Evolutionary conservation across 1,284 basidiomycete genomes (phyloP).

Genomic region (Stygiomarasmius scandens): DNA sequence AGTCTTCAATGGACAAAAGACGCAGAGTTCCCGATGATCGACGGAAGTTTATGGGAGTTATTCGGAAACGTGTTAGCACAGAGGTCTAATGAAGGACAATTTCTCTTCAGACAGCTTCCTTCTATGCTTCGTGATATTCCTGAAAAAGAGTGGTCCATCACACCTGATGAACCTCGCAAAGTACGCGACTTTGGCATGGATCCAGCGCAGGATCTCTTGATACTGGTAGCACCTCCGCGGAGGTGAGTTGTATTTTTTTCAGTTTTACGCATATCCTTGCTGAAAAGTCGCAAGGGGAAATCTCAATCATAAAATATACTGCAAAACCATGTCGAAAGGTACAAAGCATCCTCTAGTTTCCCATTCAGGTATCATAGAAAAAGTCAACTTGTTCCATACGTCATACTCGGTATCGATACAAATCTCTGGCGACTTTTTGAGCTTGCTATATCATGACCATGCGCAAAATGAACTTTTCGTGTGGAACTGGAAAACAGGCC

Average conservation of each 20-base stretch:
- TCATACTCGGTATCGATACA: slow-evolving; percentile 53
- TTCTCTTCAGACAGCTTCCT: slow-evolving; percentile 53
- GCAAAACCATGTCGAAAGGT: slow-evolving; percentile 51
- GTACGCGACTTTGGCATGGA: slow-evolving; percentile 67
- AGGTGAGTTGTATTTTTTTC: slow-evolving; percentile 27
- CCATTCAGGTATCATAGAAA: slow-evolving; percentile 34
- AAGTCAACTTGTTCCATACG: slow-evolving; percentile 21
- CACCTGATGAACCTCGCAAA: slow-evolving; percentile 34
- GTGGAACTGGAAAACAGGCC: slow-evolving; percentile 65
- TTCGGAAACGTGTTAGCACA: slow-evolving; percentile 63
- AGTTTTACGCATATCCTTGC: not conserved
- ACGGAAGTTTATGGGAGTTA: slow-evolving; percentile 55
- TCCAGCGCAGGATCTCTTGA: slow-evolving; percentile 60
- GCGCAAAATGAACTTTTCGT: slow-evolving; percentile 49
- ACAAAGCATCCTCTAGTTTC: slow-evolving; percentile 46
- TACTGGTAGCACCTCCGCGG: slow-evolving; percentile 46
- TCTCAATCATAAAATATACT: slow-evolving; percentile 38
- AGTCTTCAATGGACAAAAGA: slow-evolving; percentile 40
- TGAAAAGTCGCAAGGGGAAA: slow-evolving; percentile 19
- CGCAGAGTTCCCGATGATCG: slow-evolving; percentile 39
- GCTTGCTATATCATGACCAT: slow-evolving; percentile 42
- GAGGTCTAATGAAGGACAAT: slow-evolving; percentile 28
- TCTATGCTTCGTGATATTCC: slow-evolving; percentile 49
- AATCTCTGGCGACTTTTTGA: slow-evolving; percentile 50
- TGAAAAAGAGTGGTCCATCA: slow-evolving; percentile 49